Conservation (phyloP, 169 alveolate genomes). For the Amoebophrya sp. region DNA sequence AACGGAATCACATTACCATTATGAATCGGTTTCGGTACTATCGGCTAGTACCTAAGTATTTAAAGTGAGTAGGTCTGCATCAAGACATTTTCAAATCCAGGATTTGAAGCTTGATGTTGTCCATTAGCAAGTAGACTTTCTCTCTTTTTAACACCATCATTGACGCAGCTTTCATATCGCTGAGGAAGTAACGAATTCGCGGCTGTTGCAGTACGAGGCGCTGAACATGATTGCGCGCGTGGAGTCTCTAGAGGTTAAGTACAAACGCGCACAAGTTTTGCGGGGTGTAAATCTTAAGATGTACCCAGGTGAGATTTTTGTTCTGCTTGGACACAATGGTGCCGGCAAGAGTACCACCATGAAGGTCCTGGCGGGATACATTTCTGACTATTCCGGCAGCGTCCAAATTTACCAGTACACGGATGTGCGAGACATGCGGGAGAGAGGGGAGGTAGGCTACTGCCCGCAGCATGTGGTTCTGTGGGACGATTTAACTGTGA, state of each 20-base stretch:
- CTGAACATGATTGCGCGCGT: not conserved
- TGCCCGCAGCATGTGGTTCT: conserved; percentile 76
- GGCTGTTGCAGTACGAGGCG: conserved; percentile 21
- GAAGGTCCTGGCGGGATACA: conserved; percentile 23
- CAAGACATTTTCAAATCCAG: too few species aligned
- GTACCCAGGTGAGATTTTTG: conserved; percentile 68
- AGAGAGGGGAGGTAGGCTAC: conserved; percentile 56
- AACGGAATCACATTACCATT: too few species aligned
- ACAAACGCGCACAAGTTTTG: not conserved
- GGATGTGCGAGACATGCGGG: not conserved
- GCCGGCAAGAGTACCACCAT: conserved; percentile 78
- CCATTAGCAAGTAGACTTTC: too few species aligned
- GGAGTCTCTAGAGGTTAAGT: not conserved
- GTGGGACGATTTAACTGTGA: conserved; percentile 65
- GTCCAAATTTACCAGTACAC: not conserved
- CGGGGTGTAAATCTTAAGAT: conserved; percentile 58
- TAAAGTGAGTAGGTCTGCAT: too few species aligned
- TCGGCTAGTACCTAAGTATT: too few species aligned
- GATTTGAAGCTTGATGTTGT: too few species aligned
- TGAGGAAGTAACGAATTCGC: not conserved
- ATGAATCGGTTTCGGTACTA: too few species aligned
- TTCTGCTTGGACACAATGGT: conserved; percentile 76
- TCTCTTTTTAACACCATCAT: not conserved
- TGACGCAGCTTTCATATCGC: not conserved
- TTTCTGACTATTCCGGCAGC: not conserved